Percentiles rank a stretch among this genome's conserved stretches.
phyloP scores from a whole-genome alignment of 2,329 filamentous ascomycete genomes.

The Dothideomycetes sp. region DNA sequence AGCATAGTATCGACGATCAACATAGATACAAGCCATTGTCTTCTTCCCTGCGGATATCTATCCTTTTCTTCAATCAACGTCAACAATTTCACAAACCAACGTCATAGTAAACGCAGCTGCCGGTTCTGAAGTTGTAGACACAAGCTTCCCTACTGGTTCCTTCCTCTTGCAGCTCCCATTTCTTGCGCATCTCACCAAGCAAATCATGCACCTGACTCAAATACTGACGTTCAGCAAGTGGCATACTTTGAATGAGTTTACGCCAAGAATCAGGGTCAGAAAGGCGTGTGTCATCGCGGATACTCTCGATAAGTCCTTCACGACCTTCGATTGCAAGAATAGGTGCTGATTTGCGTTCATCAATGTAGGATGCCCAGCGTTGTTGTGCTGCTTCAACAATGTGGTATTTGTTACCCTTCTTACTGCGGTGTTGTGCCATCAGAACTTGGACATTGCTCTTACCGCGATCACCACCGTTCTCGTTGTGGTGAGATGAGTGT shows the following conservation, averaged over 20 bases:
- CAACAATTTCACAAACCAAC: conserved; percentile 35
- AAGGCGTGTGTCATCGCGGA: conserved; percentile 60
- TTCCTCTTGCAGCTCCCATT: conserved; percentile 34
- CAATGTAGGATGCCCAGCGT: conserved; percentile 52
- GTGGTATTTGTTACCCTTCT: conserved; percentile 80
- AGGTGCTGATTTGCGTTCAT: conserved; percentile 65
- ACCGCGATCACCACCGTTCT: conserved; percentile 31
- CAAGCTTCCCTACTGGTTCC: conserved; percentile 60
- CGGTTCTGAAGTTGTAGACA: conserved; percentile 85
- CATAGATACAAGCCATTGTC: too few species aligned
- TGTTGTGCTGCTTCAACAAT: conserved; percentile 70
- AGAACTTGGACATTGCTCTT: conserved; percentile 77
- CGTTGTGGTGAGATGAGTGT: conserved; percentile 30
- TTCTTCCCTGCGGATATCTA: too few species aligned
- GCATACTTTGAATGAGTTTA: conserved; percentile 66
- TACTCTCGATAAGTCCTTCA: conserved; percentile 69
- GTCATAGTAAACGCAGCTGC: conserved; percentile 78
- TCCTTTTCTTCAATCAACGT: too few species aligned
- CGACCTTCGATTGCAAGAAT: conserved; percentile 83
- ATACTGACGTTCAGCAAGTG: conserved; percentile 71
- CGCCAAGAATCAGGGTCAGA: conserved; percentile 80
- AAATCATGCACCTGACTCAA: conserved; percentile 73
- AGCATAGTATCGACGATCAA: too few species aligned
- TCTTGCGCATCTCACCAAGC: conserved; percentile 52
- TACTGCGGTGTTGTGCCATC: conserved; percentile 70